Percentiles rank a stretch among this genome's conserved stretches.
Conservation (phyloP, 2,329 filamentous ascomycete species). For the Pseudogymnoascus sp. region DNA sequence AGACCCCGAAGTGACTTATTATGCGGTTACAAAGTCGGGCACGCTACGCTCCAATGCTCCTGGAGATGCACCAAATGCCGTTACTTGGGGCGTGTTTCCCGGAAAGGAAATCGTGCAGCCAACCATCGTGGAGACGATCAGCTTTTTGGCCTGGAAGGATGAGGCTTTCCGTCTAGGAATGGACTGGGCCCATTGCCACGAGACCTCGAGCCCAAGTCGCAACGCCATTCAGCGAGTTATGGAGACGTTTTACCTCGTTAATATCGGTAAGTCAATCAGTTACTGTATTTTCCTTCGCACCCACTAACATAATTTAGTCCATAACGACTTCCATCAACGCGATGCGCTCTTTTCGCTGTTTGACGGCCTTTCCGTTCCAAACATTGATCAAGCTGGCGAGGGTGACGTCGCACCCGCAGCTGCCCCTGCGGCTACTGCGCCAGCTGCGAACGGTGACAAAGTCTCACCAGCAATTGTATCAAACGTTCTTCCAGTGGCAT, state of each 20-base stretch:
- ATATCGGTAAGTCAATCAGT: slow-evolving; percentile 62
- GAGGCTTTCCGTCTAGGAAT: slow-evolving; percentile 88
- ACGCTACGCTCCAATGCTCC: slow-evolving; percentile 77
- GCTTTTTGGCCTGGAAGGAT: slow-evolving; percentile 97
- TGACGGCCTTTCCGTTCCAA: slow-evolving; percentile 62
- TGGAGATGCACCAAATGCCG: slow-evolving; percentile 85
- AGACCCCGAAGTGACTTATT: slow-evolving; percentile 82
- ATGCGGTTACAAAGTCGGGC: slow-evolving; percentile 79
- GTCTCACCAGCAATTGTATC: slow-evolving; percentile 13
- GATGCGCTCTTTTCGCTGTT: slow-evolving; percentile 80
- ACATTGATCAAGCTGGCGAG: slow-evolving; percentile 44
- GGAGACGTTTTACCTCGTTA: slow-evolving; percentile 87
- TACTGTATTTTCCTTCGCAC: slow-evolving; percentile 17
- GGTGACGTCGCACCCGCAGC: background rate
- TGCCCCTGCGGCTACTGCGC: background rate
- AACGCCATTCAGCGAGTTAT: slow-evolving; percentile 74
- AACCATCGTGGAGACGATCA: slow-evolving; percentile 97
- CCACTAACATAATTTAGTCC: slow-evolving; percentile 49
- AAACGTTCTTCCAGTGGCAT: slow-evolving; percentile 12
- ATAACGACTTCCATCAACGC: slow-evolving; percentile 92
- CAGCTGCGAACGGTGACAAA: slow-evolving; percentile 15
- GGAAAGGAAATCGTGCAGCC: slow-evolving; percentile 99
- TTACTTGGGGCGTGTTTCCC: slow-evolving; percentile 98
- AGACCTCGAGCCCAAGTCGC: slow-evolving; percentile 66
- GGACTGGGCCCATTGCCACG: slow-evolving; percentile 91